phyloP scores from a whole-genome alignment of 2,329 filamentous ascomycete species.

The Hymenoscyphus linearis region DNA sequence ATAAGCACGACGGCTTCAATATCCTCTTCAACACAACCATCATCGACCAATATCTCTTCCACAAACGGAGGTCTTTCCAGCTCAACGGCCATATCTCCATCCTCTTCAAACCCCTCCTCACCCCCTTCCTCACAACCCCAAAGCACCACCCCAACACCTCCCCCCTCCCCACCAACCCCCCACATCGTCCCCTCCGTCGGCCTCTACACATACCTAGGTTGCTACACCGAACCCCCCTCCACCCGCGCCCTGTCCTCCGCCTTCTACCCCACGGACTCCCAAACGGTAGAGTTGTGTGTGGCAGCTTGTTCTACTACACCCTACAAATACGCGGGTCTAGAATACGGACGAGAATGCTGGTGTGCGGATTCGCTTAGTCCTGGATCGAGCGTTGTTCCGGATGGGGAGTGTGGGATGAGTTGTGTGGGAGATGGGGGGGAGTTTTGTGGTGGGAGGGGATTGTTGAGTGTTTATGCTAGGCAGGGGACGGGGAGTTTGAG shows the following conservation, averaged over 20 bases:
- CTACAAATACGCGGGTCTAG: constrained; percentile 38
- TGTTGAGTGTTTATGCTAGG: constrained; percentile 23
- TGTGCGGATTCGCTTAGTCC: constrained; percentile 28
- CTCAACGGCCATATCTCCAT: not conserved
- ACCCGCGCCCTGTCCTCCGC: constrained; percentile 14
- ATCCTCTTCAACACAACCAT: not conserved
- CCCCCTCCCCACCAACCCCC: constrained; percentile 14
- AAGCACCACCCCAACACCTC: not conserved
- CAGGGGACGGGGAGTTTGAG: constrained; percentile 7
- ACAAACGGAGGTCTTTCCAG: not conserved
- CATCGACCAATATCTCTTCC: not conserved
- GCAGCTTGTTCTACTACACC: constrained; percentile 13
- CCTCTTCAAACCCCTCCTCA: not conserved
- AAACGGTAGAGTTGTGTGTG: constrained; percentile 18
- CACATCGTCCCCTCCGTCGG: constrained; percentile 19
- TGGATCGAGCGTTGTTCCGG: constrained; percentile 10
- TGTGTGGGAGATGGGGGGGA: constrained; percentile 28
- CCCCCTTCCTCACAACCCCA: not conserved
- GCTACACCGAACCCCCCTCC: constrained; percentile 19
- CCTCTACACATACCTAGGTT: constrained; percentile 20
- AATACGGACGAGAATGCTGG: constrained; percentile 33
- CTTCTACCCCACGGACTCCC: constrained; percentile 11
- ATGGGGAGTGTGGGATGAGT: constrained; percentile 20
- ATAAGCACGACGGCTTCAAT: not conserved
- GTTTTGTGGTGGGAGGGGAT: constrained; percentile 31